Evolutionary conservation across 306 rosid species (phyloP).

Genomic region (Vachellia collinsii): DNA sequence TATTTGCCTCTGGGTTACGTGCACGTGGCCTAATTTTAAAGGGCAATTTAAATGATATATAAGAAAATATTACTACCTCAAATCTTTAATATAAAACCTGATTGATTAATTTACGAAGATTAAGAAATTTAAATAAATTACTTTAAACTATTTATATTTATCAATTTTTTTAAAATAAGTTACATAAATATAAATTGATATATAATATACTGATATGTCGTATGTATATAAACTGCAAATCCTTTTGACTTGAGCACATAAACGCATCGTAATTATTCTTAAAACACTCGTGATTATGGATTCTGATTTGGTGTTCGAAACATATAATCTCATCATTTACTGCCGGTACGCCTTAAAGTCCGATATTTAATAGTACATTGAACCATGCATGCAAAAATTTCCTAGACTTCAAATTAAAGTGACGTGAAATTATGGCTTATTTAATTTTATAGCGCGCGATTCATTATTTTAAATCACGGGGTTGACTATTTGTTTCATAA

Average conservation of each 20-base stretch:
- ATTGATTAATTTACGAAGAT: too few species aligned
- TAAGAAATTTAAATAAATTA: too few species aligned
- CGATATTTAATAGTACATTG: not conserved
- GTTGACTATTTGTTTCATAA: not conserved
- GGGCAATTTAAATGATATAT: not conserved
- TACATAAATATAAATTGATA: too few species aligned
- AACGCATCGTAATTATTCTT: not conserved
- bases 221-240: too few species aligned
- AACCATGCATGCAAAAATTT: not conserved
- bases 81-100: too few species aligned
- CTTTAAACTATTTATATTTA: too few species aligned
- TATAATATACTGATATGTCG: too few species aligned
- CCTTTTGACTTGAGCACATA: not conserved
- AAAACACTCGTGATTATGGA: not conserved
- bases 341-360: not conserved
- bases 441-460: not conserved
- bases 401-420: not conserved
- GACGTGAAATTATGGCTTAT: not conserved
- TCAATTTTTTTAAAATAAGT: too few species aligned
- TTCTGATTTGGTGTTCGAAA: not conserved
- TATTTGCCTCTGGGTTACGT: not conserved
- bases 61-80: too few species aligned
- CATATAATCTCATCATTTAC: not conserved
- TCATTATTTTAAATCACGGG: not conserved
- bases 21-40: not conserved